Evolutionary conservation across 179 eudicot genomes (phyloP), one percentile per base, ranked within the genome.

Genomic region (Camellia oleifera): DNA sequence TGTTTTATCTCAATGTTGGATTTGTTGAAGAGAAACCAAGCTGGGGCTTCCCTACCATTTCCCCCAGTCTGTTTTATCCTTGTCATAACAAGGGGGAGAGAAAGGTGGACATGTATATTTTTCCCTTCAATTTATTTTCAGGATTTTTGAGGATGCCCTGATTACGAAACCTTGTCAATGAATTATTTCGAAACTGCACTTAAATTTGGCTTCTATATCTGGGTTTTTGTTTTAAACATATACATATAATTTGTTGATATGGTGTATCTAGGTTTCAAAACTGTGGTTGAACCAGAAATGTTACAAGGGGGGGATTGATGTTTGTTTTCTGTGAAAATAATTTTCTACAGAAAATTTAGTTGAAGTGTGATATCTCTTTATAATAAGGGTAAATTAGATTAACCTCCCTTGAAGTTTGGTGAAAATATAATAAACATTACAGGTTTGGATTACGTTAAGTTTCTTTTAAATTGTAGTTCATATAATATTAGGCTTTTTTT

Each of bases 31-130:
- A 79, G 80, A 79, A 69, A 71, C 56, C 81, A 84, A 81, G 85
- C 77, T 58, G 63, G 84, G 81, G 83, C 79, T 70, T 83, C 80
- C 81, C 50, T 82, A 81, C 82, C 77, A 78, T 84, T 62, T 78
- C 83, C 82, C 83, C 85, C 44, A 15, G 23, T 9, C 69, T 62
- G 62, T 45, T 67, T 82, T 82, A 69, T 84, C 80, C 2, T 76
- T 77, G 82, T 77, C 83, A 70, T 79, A 89, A 90, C 87, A 89
- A 90, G 68, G 86, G 89, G 87, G 84, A 83, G 69, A 62, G 76
- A 56, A 60, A 68, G 84, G 75, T 78, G 85, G 80, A 80, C 81
- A 61, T 82, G 75, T 88, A 86, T 84, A 85, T 85, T 75, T 84
- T 76, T 57, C 12, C 40, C 40, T 32, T 32, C 26, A 12, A 11